Evolutionary conservation across 148 eudicot genomes (phyloP).

Genomic region (Talinum fruticosum): DNA sequence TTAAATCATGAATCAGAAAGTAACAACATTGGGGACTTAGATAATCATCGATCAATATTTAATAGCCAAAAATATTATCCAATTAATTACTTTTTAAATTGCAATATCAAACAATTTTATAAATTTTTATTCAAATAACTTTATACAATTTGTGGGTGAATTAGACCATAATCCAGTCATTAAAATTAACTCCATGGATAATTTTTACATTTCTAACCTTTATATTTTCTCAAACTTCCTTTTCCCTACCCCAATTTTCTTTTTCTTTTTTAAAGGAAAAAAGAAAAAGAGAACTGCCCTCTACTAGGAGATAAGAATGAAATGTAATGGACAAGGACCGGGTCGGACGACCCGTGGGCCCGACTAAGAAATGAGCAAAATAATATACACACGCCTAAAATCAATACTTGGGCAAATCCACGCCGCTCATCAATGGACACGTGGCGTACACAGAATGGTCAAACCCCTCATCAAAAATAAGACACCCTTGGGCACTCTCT

Average conservation of each 20-base stretch:
- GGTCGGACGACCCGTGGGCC: conserved; percentile 11
- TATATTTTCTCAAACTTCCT: no score
- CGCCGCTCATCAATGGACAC: conserved; percentile 26
- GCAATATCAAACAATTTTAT: background rate
- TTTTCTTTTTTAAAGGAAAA: background rate
- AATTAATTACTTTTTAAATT: no score
- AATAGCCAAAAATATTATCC: no score
- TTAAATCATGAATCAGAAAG: no score
- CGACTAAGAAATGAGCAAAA: conserved; percentile 6
- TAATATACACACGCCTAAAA: conserved; percentile 28
- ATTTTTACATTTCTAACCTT: no score
- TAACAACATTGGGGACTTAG: no score
- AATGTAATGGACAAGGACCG: conserved; percentile 6
- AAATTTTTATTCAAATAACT: background rate
- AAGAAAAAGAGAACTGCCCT: background rate
- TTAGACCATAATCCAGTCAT: no score
- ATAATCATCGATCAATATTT: no score
- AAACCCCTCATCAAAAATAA: background rate
- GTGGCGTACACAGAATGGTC: conserved; percentile 18
- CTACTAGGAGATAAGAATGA: conserved; percentile 1
- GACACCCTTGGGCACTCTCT: background rate
- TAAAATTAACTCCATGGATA: no score
- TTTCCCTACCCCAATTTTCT: no score
- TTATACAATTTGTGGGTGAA: no score
- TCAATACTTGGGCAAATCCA: conserved; percentile 28